Conservation (phyloP, 2,329 filamentous ascomycete species). For the Ophiostoma sp. region DNA sequence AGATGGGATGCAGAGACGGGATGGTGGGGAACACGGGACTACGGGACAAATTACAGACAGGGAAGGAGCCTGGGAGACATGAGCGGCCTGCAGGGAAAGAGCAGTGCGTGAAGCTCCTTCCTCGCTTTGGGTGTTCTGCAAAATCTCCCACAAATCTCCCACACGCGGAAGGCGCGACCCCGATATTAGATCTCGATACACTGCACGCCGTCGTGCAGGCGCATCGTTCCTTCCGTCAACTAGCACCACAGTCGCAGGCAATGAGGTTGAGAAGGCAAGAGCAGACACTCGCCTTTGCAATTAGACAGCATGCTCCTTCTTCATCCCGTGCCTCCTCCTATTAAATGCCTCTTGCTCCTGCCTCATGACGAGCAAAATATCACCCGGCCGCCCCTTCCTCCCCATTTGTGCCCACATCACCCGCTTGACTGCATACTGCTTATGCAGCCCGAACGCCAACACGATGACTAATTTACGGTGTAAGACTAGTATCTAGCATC, state of each 20-base stretch:
- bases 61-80: not conserved
- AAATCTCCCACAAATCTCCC: not conserved
- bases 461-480: too few species aligned
- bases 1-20: constrained; percentile 1
- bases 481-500: too few species aligned
- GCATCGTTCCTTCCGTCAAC: constrained; percentile 9
- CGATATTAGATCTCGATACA: constrained; percentile 9
- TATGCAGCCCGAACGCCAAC: too few species aligned
- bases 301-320: not conserved
- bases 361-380: not conserved
- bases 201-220: not conserved
- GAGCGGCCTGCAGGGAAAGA: not conserved
- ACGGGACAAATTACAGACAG: not conserved
- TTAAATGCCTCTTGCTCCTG: not conserved
- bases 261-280: too few species aligned
- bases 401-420: not conserved
- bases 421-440: not conserved
- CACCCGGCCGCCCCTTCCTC: not conserved
- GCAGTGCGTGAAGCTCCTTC: not conserved
- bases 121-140: not conserved
- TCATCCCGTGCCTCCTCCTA: not conserved
- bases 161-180: not conserved
- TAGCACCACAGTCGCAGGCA: too few species aligned
- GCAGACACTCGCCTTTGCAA: too few species aligned
- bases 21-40: not conserved